Evolutionary conservation across 345 rosid genomes (phyloP), one percentile per base, ranked within the genome.

Genomic region (Pugionium cornutum): DNA sequence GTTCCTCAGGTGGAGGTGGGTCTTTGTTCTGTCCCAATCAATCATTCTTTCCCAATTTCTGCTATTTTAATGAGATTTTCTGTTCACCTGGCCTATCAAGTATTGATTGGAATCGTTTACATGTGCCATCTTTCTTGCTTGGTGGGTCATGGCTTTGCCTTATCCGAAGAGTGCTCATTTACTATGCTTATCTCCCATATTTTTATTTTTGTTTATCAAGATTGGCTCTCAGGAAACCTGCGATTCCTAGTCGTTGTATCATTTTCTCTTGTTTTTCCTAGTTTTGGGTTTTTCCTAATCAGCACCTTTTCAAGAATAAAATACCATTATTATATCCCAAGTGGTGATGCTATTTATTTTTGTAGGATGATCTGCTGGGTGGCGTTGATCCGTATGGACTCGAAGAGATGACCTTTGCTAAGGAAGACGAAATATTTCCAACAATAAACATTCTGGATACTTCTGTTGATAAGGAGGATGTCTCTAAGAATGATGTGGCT

Each of bases 331-430:
- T 36, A 9, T 73, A 18, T 49, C 29, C 39, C 4, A 35, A 26
- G 3, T 41, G 6, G 64, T 46, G 53, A 47, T 67, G 52, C 53
- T 67, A 25, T 62, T 9, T 58, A 39, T 76, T 18, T 18, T 18
- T 26, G 47, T 42, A 87, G 96, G 90, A 87, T 28, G 61, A 79
- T 26, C 54, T 58, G 31, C 29, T 67, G 53, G 80, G 70, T 46
- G 60, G 59, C 48, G 55, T 53, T 69, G 84, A 74, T 47, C 69
- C 62, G 2, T 90, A 86, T 78, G 84, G 79, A 57, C 49, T 84
- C 35, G 90, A 88, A 59, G 96, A 92, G 75, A 92, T 89, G 97
- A 88, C 89, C 61, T 92, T 89, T 75, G 75, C 75, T 70, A 28
- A 80, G 73, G 90, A 83, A 77, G 97, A 89, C 35, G 96, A 92